phyloP scores from a whole-genome alignment of 1,284 basidiomycete genomes.

The Tremellales sp. region DNA sequence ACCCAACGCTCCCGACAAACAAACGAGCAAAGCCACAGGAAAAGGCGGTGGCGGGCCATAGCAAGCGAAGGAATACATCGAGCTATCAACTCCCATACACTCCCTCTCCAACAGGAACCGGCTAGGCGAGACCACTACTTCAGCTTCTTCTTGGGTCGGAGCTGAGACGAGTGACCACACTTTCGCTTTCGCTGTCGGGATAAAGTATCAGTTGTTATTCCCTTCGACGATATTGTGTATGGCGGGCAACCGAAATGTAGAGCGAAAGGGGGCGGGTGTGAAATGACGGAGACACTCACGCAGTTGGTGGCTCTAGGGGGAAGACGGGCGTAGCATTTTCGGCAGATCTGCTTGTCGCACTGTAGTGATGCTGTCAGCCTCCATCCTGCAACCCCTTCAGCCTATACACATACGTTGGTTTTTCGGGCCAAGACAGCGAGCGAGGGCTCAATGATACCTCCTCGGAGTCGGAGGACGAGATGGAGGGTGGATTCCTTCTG shows the following conservation, averaged over 20 bases:
- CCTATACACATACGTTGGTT: slow-evolving; percentile 62
- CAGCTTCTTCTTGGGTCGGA: slow-evolving; percentile 85
- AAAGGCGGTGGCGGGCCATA: background rate
- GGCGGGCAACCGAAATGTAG: too few species aligned
- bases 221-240: background rate
- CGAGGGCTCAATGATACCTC: slow-evolving; percentile 98
- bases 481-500: slow-evolving; percentile 99
- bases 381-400: background rate
- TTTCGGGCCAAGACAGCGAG: slow-evolving; percentile 93
- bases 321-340: slow-evolving; percentile 99
- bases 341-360: slow-evolving; percentile 97
- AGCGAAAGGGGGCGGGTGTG: background rate
- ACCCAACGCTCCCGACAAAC: background rate
- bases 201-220: slow-evolving; percentile 1
- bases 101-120: background rate
- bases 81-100: slow-evolving; percentile 19
- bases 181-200: slow-evolving; percentile 47
- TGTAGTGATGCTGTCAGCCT: slow-evolving; percentile 9
- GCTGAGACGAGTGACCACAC: slow-evolving; percentile 90
- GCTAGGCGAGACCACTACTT: slow-evolving; percentile 59
- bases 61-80: slow-evolving; percentile 30
- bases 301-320: slow-evolving; percentile 99
- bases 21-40: background rate
- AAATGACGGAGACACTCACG: slow-evolving; percentile 64
- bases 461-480: slow-evolving; percentile 94